Conservation (phyloP, 768 basidiomycete species). For the Calvatia gigantea region DNA sequence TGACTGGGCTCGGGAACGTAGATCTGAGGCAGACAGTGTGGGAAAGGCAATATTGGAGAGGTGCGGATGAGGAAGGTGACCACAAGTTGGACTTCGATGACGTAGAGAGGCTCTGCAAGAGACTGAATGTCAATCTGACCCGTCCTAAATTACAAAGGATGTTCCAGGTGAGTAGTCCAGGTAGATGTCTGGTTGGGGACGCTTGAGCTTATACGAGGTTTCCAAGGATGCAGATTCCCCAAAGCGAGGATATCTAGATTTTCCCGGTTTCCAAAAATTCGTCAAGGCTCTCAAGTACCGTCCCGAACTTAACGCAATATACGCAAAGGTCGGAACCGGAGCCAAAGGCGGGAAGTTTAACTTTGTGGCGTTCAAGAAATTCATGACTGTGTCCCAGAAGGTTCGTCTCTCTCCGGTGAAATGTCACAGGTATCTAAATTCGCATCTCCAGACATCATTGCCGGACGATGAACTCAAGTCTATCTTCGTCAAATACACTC, state of each 20-base stretch:
- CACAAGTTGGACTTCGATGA: slow-evolving; percentile 67
- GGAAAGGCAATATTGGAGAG: slow-evolving; percentile 83
- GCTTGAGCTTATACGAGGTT: neutral
- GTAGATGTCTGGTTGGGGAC: neutral
- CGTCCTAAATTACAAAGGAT: slow-evolving; percentile 48
- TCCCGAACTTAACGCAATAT: slow-evolving; percentile 73
- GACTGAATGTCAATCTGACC: slow-evolving; percentile 63
- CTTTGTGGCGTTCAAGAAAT: slow-evolving; percentile 38
- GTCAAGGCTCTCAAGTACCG: slow-evolving; percentile 82
- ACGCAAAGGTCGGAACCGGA: slow-evolving; percentile 30
- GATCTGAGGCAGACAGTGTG: slow-evolving; percentile 67
- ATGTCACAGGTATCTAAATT: neutral
- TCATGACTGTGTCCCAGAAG: slow-evolving; percentile 43
- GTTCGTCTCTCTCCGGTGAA: slow-evolving; percentile 20
- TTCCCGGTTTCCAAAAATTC: slow-evolving; percentile 75
- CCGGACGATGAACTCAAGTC: slow-evolving; percentile 27
- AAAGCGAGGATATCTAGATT: slow-evolving; percentile 62
- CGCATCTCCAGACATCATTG: slow-evolving; percentile 30
- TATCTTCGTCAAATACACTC: slow-evolving; percentile 34
- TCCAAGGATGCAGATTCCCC: slow-evolving; percentile 60
- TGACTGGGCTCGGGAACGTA: slow-evolving; percentile 60
- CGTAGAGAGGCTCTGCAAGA: slow-evolving; percentile 64
- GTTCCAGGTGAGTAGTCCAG: slow-evolving; percentile 49
- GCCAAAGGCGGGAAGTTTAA: slow-evolving; percentile 32
- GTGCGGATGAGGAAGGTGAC: slow-evolving; percentile 59